Base-by-base conservation (phyloP, 225 moss, liverwort and hornwort genomes). In the Rhytidiadelphus loreus region DNA sequence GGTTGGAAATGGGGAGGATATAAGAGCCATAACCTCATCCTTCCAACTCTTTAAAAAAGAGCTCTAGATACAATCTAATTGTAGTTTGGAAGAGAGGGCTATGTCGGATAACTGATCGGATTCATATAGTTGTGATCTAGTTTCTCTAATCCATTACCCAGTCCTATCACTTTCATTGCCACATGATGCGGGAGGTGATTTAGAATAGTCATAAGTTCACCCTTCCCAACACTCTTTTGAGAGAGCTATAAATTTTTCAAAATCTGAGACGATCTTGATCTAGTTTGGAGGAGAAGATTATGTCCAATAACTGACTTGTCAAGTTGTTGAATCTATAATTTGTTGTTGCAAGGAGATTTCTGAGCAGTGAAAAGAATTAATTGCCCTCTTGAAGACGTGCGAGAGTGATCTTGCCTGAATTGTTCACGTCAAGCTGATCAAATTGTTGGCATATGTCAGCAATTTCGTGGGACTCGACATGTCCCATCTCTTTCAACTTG, bases 401-500 rank as follows among this genome's bases (percentile, higher is more conserved):
- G 2, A 98, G 93, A 29, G 96, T 94, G 11, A 98, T 95, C 64
- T 94, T 97, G 35, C 98, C 98, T 2, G 90, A 69, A 61, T 93
- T 86, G 77, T 89, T 91, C 32, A 61, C 88, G 61, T 98, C 98
- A 18, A 98, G 73, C 11, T 91, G 85, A 55, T 98, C 95, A 26
- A 98, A 98, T 13, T 97, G 94, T 53, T 88, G 90, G 37, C 92
- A 92, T 58, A 98, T 92, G 68, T 93, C 94, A 19, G 82, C 77
- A 63, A 98, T 91, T 57, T 95, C 93, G 0, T 73, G 76, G 7
- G 90, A 70, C 39, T 90, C 28, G 17, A 98, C 81, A 61, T 88
- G 90, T 16, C 94, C 94, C 97, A 98, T 95, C 82, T 96, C 96
- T 87, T 94, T 96, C 58, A 98, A 73, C 86, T 98, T 98, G 91